Evolutionary conservation across 2,329 filamentous ascomycete species (phyloP).

Genomic region (Podosphaera xanthii): DNA sequence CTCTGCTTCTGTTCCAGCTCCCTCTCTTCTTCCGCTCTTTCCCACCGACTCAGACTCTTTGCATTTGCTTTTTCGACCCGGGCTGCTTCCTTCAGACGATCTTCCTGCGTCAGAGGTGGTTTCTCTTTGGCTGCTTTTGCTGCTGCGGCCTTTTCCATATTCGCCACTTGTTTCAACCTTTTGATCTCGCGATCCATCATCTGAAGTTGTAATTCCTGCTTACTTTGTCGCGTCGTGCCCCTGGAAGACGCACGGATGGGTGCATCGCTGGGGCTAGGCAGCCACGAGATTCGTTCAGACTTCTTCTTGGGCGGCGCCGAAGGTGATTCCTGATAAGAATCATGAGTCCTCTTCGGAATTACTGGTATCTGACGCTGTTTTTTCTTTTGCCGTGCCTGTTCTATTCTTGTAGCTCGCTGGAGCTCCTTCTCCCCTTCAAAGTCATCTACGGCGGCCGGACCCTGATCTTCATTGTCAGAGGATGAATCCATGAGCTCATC

Average conservation of each 20-base stretch:
- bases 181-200: slow-evolving; percentile 51
- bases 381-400: slow-evolving; percentile 58
- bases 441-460: slow-evolving; percentile 35
- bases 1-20: slow-evolving; percentile 65
- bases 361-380: slow-evolving; percentile 49
- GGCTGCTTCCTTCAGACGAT: slow-evolving; percentile 63
- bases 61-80: slow-evolving; percentile 67
- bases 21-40: slow-evolving; percentile 72
- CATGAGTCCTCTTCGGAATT: slow-evolving; percentile 55
- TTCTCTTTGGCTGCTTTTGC: slow-evolving; percentile 48
- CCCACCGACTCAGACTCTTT: slow-evolving; percentile 82
- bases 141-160: slow-evolving; percentile 36
- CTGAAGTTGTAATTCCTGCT: slow-evolving; percentile 36
- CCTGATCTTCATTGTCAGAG: slow-evolving; percentile 61
- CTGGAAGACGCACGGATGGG: slow-evolving; percentile 38
- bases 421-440: slow-evolving; percentile 74
- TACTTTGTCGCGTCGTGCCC: slow-evolving; percentile 37
- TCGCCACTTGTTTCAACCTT: slow-evolving; percentile 44
- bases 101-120: slow-evolving; percentile 70
- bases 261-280: slow-evolving; percentile 33
- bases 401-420: slow-evolving; percentile 49
- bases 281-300: slow-evolving; percentile 47
- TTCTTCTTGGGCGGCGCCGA: slow-evolving; percentile 36
- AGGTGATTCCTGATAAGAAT: slow-evolving; percentile 23
- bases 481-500: slow-evolving; percentile 77